Evolutionary conservation across 352 stramenopile species (phyloP).

Genomic region (Phytopythium mirpurense): DNA sequence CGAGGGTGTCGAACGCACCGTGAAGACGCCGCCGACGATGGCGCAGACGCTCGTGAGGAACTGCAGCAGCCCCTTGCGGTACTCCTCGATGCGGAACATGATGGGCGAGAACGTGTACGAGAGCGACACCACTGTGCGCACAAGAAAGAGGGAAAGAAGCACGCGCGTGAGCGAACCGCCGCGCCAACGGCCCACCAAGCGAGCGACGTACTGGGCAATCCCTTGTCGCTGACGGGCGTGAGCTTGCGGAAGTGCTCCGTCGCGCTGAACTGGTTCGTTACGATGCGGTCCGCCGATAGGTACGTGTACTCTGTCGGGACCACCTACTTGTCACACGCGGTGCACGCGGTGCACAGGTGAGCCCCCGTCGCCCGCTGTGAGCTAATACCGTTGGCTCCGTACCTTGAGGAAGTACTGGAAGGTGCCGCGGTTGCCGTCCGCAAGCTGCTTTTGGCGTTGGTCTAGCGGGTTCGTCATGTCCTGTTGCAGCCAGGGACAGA

Average conservation of each 20-base stretch:
- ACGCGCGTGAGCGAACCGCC: conserved; percentile 8
- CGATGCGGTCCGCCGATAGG: conserved; percentile 81
- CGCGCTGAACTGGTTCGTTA: conserved; percentile 98
- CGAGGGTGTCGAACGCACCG: too few relatives aligned
- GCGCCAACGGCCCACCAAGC: background rate
- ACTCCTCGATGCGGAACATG: conserved; percentile 94
- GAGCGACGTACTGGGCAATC: conserved; percentile 60
- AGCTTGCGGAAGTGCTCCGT: conserved; percentile 93
- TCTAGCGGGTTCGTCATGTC: conserved; percentile 86
- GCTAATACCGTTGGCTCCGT: too few relatives aligned
- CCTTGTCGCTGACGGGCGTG: conserved; percentile 84
- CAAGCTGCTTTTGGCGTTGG: conserved; percentile 51
- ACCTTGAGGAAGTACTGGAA: conserved; percentile 88
- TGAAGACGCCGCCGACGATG: conserved; percentile 91
- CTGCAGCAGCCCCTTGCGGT: conserved; percentile 80
- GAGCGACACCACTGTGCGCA: conserved; percentile 90
- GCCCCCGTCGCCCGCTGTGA: too few relatives aligned
- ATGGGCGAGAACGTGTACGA: conserved; percentile 97
- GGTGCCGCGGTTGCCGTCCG: conserved; percentile 43
- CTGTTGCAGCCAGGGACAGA: conserved; percentile 14
- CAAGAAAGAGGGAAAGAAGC: conserved; percentile 13
- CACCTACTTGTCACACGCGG: conserved; percentile 82
- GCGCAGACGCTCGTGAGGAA: conserved; percentile 92
- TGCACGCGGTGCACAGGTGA: background rate
- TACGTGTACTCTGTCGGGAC: conserved; percentile 95